A percentile compares a stretch with the other conserved stretches of the same genome.
Evolutionary conservation across 208 protist genomes (phyloP).

Genomic region (Wallacemonas rigidus): DNA sequence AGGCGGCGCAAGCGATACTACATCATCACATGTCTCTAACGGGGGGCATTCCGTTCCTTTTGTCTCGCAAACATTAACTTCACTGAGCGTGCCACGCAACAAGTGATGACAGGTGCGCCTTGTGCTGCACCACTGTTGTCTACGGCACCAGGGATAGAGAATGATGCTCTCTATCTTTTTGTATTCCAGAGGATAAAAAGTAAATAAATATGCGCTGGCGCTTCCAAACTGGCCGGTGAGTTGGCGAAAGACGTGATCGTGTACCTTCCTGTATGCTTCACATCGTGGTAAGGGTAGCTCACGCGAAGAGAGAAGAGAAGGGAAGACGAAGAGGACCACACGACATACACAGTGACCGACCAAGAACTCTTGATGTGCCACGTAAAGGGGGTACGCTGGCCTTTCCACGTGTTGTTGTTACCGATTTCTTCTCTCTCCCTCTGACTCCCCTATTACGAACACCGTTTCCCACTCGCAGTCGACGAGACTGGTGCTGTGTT

Average conservation of each 20-base stretch:
- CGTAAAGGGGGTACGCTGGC: too few species aligned
- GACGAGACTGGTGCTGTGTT: neutral
- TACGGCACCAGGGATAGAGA: conserved; percentile 17
- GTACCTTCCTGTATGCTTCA: conserved; percentile 21
- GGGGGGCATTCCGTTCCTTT: conserved; percentile 41
- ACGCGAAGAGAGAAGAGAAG: too few species aligned
- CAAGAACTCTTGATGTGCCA: too few species aligned
- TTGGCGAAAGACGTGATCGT: conserved; percentile 18
- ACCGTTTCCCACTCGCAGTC: too few species aligned
- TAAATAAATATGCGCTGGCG: conserved; percentile 22
- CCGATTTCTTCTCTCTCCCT: too few species aligned
- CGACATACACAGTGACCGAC: too few species aligned
- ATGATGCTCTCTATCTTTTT: conserved; percentile 22
- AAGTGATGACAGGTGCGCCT: neutral
- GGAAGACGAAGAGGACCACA: too few species aligned
- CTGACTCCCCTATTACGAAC: too few species aligned
- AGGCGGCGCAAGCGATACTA: conserved; percentile 16
- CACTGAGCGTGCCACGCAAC: conserved; percentile 24
- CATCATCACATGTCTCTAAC: conserved; percentile 31
- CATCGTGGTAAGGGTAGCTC: neutral
- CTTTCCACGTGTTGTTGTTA: too few species aligned
- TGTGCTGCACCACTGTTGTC: neutral
- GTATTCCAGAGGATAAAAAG: conserved; percentile 21
- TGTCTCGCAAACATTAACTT: conserved; percentile 19
- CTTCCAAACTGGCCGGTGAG: conserved; percentile 27